Conservation (phyloP, 768 basidiomycete genomes). For the Tricholoma sp. region DNA sequence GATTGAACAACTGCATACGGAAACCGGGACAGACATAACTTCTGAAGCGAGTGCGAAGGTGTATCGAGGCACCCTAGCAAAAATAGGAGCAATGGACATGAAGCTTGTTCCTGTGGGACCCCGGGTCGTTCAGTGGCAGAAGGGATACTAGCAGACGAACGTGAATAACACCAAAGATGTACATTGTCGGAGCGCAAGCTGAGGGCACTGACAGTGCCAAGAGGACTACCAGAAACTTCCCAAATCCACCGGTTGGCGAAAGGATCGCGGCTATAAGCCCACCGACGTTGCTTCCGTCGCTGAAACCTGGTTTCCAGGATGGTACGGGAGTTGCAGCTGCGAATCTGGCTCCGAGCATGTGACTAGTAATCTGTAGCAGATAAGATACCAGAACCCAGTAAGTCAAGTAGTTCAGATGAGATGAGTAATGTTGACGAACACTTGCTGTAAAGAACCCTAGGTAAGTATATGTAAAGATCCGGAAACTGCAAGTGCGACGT, state of each 20-base stretch:
- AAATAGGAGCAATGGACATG: conserved; percentile 55
- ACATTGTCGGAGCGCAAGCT: conserved; percentile 74
- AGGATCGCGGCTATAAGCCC: conserved; percentile 62
- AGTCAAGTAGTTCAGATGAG: neutral
- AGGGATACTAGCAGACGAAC: neutral
- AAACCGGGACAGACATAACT: conserved; percentile 48
- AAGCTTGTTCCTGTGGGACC: conserved; percentile 45
- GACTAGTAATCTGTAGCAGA: conserved; percentile 28
- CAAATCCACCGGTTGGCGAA: conserved; percentile 55
- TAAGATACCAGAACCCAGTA: conserved; percentile 17
- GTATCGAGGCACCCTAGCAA: conserved; percentile 60
- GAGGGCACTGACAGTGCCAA: conserved; percentile 68
- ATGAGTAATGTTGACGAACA: conserved; percentile 31
- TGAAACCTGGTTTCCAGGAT: conserved; percentile 51
- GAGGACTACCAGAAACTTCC: conserved; percentile 67
- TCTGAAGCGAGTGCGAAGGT: conserved; percentile 60
- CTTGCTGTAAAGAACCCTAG: conserved; percentile 57
- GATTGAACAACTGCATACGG: neutral
- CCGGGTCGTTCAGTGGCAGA: neutral
- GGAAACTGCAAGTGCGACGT: conserved; percentile 29
- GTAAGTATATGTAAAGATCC: conserved; percentile 62
- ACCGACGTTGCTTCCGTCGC: conserved; percentile 48
- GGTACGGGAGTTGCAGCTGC: conserved; percentile 53
- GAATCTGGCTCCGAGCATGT: conserved; percentile 65
- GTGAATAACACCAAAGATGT: conserved; percentile 48